Evolutionary conservation across 208 protist species (phyloP).

Genomic region (Borovskyia barvae): DNA sequence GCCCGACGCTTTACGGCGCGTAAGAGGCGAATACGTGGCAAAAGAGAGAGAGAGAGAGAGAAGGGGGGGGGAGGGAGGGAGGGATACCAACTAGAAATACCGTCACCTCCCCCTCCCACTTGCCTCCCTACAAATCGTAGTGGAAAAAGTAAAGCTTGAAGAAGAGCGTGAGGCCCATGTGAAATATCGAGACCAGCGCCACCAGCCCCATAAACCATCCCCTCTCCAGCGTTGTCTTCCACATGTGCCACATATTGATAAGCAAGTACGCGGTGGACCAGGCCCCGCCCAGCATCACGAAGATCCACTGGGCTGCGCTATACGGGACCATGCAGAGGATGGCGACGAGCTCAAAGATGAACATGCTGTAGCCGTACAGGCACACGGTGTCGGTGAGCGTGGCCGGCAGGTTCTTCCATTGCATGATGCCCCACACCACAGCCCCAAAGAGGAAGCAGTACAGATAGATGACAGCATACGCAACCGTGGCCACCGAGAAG

Average conservation of each 20-base stretch:
- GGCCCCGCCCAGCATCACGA: conserved; percentile 61
- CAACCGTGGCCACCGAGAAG: conserved; percentile 72
- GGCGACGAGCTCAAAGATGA: conserved; percentile 72
- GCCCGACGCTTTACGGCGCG: no score
- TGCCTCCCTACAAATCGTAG: conserved; percentile 51
- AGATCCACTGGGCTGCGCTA: conserved; percentile 64
- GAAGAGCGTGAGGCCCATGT: conserved; percentile 72
- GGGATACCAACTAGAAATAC: no score
- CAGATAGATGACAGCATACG: conserved; percentile 76
- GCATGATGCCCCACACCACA: conserved; percentile 81
- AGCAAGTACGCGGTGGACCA: conserved; percentile 78
- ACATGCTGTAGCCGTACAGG: conserved; percentile 91
- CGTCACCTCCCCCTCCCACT: no score
- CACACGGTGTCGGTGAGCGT: conserved; percentile 73
- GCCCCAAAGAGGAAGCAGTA: conserved; percentile 83
- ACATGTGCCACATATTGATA: conserved; percentile 82
- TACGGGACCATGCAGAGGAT: conserved; percentile 79
- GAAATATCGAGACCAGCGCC: conserved; percentile 45
- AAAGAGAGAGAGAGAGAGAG: conserved; percentile 4
- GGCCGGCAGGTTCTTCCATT: conserved; percentile 76
- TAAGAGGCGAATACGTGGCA: neutral
- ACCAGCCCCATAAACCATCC: conserved; percentile 74
- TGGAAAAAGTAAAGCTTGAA: conserved; percentile 91
- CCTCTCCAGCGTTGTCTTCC: conserved; percentile 57
- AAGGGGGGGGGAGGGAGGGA: no score